A percentile compares a stretch with the other conserved stretches of the same genome.
Evolutionary conservation across 495 filamentous ascomycete genomes (phyloP).

Genomic region (Penicillium simplicissimum): DNA sequence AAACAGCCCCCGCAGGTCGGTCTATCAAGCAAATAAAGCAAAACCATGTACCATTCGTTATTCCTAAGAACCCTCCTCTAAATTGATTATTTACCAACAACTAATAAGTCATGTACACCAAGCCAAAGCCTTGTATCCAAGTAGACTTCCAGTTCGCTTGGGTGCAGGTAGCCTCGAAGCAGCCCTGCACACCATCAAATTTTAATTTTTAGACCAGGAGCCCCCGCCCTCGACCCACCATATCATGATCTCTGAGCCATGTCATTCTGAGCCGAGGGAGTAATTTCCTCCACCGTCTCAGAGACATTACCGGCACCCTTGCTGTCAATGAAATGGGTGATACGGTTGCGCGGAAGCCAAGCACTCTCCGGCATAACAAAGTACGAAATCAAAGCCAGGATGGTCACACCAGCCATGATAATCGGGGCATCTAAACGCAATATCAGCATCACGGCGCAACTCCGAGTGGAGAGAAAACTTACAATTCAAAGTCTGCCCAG

Average conservation of each 20-base stretch:
- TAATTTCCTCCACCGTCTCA: slow-evolving; percentile 31
- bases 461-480: slow-evolving; percentile 13
- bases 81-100: neutral
- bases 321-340: slow-evolving; percentile 48
- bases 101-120: neutral
- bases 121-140: neutral
- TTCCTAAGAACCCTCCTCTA: neutral
- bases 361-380: slow-evolving; percentile 50
- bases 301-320: slow-evolving; percentile 37
- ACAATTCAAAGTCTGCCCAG: slow-evolving; percentile 49
- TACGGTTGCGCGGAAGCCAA: slow-evolving; percentile 46
- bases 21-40: neutral
- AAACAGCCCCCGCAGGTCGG: neutral
- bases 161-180: neutral
- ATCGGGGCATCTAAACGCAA: slow-evolving; percentile 44
- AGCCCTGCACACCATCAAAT: neutral
- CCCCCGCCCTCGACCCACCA: neutral
- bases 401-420: slow-evolving; percentile 52
- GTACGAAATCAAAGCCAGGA: slow-evolving; percentile 49
- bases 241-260: slow-evolving; percentile 18
- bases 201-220: neutral
- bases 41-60: neutral
- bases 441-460: slow-evolving; percentile 4
- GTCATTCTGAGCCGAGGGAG: slow-evolving; percentile 8
- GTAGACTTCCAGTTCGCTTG: neutral